Evolutionary conservation across 2,329 filamentous ascomycete species (phyloP).

Genomic region (Colletotrichum sp.): DNA sequence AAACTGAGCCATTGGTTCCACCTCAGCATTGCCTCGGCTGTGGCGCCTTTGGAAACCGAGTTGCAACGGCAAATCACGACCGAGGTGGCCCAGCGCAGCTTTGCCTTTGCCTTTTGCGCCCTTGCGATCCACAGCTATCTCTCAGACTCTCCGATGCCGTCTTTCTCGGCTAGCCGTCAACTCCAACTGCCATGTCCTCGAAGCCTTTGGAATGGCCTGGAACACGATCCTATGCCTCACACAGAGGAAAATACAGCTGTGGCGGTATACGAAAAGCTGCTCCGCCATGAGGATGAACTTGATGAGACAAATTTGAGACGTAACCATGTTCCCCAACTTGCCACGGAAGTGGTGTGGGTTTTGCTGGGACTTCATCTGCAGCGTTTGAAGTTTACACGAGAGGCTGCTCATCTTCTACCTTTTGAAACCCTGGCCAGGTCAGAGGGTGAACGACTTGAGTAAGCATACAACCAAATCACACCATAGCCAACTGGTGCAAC

Average conservation of each 20-base stretch:
- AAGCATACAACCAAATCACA: too few relatives aligned
- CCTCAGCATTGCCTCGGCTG: neutral
- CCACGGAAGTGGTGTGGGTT: neutral
- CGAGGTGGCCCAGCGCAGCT: neutral
- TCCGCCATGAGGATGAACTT: neutral
- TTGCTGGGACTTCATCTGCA: neutral
- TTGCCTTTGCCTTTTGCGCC: neutral
- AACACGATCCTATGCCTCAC: rapidly evolving
- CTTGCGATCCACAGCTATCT: neutral
- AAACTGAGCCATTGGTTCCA: neutral
- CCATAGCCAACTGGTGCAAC: too few relatives aligned
- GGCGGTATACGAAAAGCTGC: neutral
- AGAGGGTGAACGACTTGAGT: neutral
- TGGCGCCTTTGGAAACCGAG: too few relatives aligned
- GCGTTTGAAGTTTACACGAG: neutral
- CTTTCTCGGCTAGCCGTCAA: too few relatives aligned
- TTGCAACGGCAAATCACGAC: neutral
- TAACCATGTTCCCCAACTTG: neutral
- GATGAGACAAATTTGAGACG: neutral
- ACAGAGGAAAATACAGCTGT: neutral
- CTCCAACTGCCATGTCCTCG: neutral
- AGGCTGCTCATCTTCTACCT: neutral
- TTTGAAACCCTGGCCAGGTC: neutral
- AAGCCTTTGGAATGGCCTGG: neutral
- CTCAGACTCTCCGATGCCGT: neutral